Evolutionary conservation across 2,329 filamentous ascomycete genomes (phyloP).

Genomic region (Ascochyta pisi): DNA sequence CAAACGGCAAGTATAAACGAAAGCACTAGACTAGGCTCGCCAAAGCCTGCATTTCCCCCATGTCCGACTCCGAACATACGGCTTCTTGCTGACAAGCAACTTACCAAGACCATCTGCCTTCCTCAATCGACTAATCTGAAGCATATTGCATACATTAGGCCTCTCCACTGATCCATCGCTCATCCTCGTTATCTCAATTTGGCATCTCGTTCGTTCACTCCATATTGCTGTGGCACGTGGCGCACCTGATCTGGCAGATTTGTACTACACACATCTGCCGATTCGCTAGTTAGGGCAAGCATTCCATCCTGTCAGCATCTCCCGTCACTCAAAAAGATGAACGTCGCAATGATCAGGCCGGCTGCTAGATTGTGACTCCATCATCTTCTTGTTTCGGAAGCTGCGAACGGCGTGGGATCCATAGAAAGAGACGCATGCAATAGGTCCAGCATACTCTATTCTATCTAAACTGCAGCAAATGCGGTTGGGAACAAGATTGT

Average conservation of each 20-base stretch:
- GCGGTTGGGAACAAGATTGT: neutral
- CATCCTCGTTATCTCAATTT: neutral
- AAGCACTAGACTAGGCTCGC: neutral
- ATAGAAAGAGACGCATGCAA: neutral
- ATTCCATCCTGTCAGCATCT: conserved; percentile 14
- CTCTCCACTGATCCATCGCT: neutral
- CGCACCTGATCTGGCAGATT: neutral
- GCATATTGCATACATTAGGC: neutral
- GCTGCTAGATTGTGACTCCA: conserved; percentile 4
- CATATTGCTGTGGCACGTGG: conserved; percentile 15
- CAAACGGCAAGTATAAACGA: neutral
- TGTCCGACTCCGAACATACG: neutral
- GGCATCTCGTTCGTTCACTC: neutral
- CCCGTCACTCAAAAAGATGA: conserved; percentile 1
- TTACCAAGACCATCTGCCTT: neutral
- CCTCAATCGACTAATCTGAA: conserved; percentile 2
- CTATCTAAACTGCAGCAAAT: neutral
- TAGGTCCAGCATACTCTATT: neutral
- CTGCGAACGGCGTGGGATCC: neutral
- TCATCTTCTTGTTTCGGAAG: neutral
- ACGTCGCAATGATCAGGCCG: neutral
- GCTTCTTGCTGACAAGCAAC: neutral
- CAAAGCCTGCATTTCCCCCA: neutral
- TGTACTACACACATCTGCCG: conserved; percentile 13
- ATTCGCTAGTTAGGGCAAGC: conserved; percentile 8